Conservation (phyloP, 1,284 basidiomycete species). For the Neolentinus lepideus region DNA sequence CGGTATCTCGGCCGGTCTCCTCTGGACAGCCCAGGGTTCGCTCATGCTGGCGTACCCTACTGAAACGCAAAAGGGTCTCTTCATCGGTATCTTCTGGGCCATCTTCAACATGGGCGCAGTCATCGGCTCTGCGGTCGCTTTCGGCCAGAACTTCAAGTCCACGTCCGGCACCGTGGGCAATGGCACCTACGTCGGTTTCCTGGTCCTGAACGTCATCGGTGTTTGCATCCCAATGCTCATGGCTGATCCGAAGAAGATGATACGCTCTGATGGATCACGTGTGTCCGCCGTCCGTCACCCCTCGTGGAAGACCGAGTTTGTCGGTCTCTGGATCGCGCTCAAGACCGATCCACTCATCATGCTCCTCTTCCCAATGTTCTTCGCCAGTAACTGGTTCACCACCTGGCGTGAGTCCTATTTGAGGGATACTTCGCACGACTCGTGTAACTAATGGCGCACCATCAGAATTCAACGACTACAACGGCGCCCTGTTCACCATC, state of each 20-base stretch:
- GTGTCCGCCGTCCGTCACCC: conserved; percentile 60
- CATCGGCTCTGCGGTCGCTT: conserved; percentile 52
- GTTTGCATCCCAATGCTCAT: conserved; percentile 57
- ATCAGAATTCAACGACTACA: conserved; percentile 60
- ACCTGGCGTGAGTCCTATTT: conserved; percentile 51
- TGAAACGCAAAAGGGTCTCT: conserved; percentile 69
- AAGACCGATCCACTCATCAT: conserved; percentile 42
- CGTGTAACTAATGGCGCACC: conserved; percentile 24
- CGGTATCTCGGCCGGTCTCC: conserved; percentile 77
- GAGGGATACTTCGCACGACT: conserved; percentile 25
- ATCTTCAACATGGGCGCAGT: conserved; percentile 64
- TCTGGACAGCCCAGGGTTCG: conserved; percentile 85
- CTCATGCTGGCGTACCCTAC: conserved; percentile 76
- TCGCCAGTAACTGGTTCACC: conserved; percentile 75
- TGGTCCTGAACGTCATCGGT: conserved; percentile 59
- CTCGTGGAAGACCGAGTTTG: conserved; percentile 59
- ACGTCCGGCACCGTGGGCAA: conserved; percentile 11
- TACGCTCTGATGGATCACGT: conserved; percentile 66
- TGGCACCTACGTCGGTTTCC: conserved; percentile 4
- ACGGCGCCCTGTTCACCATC: conserved; percentile 59
- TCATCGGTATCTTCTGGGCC: conserved; percentile 69
- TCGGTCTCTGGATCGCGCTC: conserved; percentile 42
- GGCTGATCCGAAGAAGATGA: conserved; percentile 60
- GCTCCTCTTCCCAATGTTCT: conserved; percentile 40
- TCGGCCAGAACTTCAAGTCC: conserved; percentile 44